Evolutionary conservation across 352 stramenopile genomes (phyloP).

Genomic region (Globisporangium rhizosaccharum): DNA sequence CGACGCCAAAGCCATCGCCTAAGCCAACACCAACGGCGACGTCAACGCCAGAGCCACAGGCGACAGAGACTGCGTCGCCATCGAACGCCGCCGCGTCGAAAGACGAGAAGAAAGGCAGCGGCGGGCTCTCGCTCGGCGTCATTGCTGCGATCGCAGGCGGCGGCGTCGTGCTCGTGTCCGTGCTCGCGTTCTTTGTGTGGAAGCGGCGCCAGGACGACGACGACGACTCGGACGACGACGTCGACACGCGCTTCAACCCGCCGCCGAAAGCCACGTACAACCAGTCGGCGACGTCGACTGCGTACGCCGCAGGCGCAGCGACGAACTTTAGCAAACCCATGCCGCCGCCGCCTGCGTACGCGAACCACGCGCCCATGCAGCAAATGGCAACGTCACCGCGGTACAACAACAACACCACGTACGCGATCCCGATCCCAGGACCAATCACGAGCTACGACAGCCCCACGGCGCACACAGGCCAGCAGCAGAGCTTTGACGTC

Average conservation of each 20-base stretch:
- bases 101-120: conserved; percentile 7
- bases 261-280: conserved; percentile 16
- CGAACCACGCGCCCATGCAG: background rate
- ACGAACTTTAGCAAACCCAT: conserved; percentile 22
- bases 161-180: conserved; percentile 32
- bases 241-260: conserved; percentile 20
- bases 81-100: conserved; percentile 29
- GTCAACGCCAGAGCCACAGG: conserved; percentile 10
- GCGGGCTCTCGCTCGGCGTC: conserved; percentile 30
- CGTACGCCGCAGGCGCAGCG: conserved; percentile 11
- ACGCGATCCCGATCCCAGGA: conserved; percentile 12
- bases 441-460: conserved; percentile 38
- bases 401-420: conserved; percentile 14
- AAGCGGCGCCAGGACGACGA: conserved; percentile 50
- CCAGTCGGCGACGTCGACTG: conserved; percentile 11
- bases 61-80: conserved; percentile 14
- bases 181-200: conserved; percentile 56
- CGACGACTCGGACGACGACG: conserved; percentile 54
- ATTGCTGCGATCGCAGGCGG: conserved; percentile 45
- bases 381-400: conserved; percentile 9
- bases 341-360: conserved; percentile 1
- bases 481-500: conserved; percentile 7
- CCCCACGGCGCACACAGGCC: conserved; percentile 14
- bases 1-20: conserved; percentile 23
- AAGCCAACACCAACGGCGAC: conserved; percentile 16